Percentiles rank a stretch among this genome's conserved stretches.
These are phyloP conservation scores for Mycena olivaceomarginata DNA, from an alignment of 768 basidiomycete genomes.

Conservation along the genomic window DNA sequence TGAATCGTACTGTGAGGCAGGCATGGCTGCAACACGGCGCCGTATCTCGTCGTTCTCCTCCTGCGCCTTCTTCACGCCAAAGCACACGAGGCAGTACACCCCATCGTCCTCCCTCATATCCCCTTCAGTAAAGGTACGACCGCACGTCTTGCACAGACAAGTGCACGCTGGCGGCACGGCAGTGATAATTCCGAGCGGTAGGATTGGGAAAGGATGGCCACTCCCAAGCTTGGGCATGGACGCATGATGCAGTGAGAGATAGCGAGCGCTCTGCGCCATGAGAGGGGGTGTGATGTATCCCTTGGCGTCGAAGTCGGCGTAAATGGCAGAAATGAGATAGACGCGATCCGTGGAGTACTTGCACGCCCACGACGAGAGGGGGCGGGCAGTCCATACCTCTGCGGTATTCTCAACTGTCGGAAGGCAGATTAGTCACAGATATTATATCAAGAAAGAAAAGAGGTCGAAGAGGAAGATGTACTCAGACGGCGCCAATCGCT, in stretches of 20 bases:
- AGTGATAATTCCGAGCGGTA: constrained; percentile 22
- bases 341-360: constrained; percentile 24
- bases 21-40: constrained; percentile 17
- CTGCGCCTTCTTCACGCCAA: constrained; percentile 23
- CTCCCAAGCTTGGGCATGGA: not conserved
- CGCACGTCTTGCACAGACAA: constrained; percentile 14
- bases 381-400: constrained; percentile 19
- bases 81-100: constrained; percentile 21
- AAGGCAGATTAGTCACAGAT: constrained; percentile 16
- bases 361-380: constrained; percentile 20
- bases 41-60: constrained; percentile 19
- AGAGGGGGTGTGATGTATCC: constrained; percentile 20
- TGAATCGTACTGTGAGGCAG: constrained; percentile 14
- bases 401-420: constrained; percentile 16
- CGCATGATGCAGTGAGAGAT: constrained; percentile 18
- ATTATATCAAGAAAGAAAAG: constrained; percentile 4
- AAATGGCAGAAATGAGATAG: constrained; percentile 22
- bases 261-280: constrained; percentile 13
- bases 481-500: constrained; percentile 16
- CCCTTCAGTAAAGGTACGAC: constrained; percentile 14
- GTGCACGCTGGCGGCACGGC: constrained; percentile 7
- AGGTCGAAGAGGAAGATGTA: constrained; percentile 13
- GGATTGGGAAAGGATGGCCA: constrained; percentile 20
- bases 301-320: constrained; percentile 17
- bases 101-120: constrained; percentile 16